Conservation (phyloP, 1,139 yeast genomes). For the Taiozyma sp. region DNA sequence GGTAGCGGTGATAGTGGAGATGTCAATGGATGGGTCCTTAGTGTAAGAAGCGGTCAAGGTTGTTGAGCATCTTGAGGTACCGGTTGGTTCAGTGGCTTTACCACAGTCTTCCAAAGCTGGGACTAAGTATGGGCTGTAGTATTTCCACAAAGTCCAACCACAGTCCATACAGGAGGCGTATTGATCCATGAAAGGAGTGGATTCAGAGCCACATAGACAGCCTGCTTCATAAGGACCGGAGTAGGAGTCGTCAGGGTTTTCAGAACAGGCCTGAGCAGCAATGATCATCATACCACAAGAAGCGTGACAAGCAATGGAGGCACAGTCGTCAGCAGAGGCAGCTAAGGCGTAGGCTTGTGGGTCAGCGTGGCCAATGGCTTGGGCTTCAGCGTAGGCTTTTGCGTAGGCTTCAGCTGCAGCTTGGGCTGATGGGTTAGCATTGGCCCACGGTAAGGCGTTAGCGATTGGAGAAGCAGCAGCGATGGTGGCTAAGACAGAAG, state of each 20-base stretch:
- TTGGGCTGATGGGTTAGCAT: constrained; percentile 10
- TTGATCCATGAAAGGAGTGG: constrained; percentile 15
- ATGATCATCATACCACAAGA: constrained; percentile 12
- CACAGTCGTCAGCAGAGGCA: constrained; percentile 15
- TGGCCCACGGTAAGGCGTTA: constrained; percentile 12
- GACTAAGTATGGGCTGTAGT: constrained; percentile 23
- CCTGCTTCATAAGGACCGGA: constrained; percentile 17
- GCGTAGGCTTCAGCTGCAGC: constrained; percentile 15
- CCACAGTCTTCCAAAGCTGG: constrained; percentile 24
- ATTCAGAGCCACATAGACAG: constrained; percentile 24
- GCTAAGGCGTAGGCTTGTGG: constrained; percentile 15
- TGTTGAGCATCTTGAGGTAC: constrained; percentile 21
- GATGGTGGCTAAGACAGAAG: constrained; percentile 7
- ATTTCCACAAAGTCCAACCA: constrained; percentile 30
- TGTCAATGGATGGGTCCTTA: constrained; percentile 11
- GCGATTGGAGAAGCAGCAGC: constrained; percentile 9
- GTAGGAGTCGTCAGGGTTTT: constrained; percentile 12
- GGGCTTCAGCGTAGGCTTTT: constrained; percentile 13
- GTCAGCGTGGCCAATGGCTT: constrained; percentile 14
- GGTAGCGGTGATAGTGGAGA: constrained; percentile 6
- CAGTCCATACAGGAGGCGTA: constrained; percentile 25
- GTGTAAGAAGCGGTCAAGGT: constrained; percentile 17
- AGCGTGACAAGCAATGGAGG: constrained; percentile 12
- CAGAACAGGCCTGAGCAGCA: constrained; percentile 10
- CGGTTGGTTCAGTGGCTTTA: constrained; percentile 25